A percentile compares a stretch with the other conserved stretches of the same genome.
Conservation (phyloP, 805 yeast genomes). For the Metschnikowia baotianmanensis region DNA sequence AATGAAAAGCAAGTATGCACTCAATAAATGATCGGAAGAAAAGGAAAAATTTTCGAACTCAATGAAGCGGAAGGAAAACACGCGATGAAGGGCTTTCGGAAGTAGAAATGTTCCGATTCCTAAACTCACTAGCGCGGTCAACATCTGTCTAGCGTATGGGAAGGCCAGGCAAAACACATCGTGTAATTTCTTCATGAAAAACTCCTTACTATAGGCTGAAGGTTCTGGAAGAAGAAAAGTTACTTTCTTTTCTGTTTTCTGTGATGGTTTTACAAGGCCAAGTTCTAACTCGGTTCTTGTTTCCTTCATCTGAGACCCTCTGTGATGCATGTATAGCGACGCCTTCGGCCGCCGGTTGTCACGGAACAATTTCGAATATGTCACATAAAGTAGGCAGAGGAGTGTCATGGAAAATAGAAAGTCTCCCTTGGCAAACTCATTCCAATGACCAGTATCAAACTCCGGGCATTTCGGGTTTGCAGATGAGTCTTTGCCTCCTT, state of each 20-base stretch:
- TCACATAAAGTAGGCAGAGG: not conserved
- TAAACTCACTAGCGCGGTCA: conserved; percentile 1
- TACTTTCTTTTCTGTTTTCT: conserved; percentile 2
- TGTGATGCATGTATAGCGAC: conserved; percentile 5
- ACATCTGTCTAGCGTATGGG: conserved; percentile 1
- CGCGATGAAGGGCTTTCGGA: conserved; percentile 19
- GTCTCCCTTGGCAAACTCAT: not conserved
- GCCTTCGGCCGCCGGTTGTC: conserved; percentile 2
- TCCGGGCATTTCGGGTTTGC: conserved; percentile 1
- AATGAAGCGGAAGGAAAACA: conserved; percentile 22
- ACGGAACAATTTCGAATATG: conserved; percentile 1
- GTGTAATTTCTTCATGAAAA: not conserved
- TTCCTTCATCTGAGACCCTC: not conserved
- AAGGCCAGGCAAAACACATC: not conserved
- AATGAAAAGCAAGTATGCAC: conserved; percentile 13
- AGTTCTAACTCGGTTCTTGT: not conserved
- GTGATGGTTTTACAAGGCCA: not conserved
- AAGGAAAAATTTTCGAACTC: conserved; percentile 10
- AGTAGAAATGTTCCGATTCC: conserved; percentile 2
- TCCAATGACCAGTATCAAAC: conserved; percentile 3
- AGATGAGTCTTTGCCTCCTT: not conserved
- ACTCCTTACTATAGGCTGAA: not conserved
- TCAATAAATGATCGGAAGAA: conserved; percentile 29
- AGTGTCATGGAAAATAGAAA: not conserved
- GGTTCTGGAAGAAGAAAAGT: conserved; percentile 9